Evolutionary conservation across 2,329 filamentous ascomycete genomes (phyloP), one percentile per base, ranked within the genome.

Genomic region (Leptographium galeiforme): DNA sequence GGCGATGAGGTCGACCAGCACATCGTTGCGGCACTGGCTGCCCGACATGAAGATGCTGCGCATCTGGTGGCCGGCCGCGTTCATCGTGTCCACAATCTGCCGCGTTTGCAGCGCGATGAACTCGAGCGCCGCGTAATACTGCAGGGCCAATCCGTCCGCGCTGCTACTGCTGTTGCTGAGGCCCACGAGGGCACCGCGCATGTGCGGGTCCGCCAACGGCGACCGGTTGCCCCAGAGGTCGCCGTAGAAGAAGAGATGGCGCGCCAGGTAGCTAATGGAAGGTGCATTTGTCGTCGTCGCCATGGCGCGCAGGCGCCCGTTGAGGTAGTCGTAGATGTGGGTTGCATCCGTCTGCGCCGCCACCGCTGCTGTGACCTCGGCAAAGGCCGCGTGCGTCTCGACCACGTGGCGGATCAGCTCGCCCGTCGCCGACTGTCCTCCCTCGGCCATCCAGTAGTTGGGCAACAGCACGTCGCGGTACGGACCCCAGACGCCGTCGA

Each of bases 211-310:
- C 5, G 93, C 91, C 55, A 98, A 79, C 1, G 93, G 93, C 19
- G 89, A 95, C 43, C 93, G 84, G 72, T 98, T 98, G 57, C 93
- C 93, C 78, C 94, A 97, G 5, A 97, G 77, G 65, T 98, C 93
- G 58, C 93, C 93, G 67, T 98, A 98, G 74, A 98, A 94, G 80
- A 98, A 98, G 72, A 95, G 86, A 69, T 98, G 91, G 10, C 91
- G 87, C 13, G 83, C 89, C 2, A 98, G 76, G 68, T 90, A 94
- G 18, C 88, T 84, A 57, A 97, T 78, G 51, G 81, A 82, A 0
- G 90, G 90, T 2, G 88, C 88, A 2, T 76, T 72, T 30, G 72
- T 69, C 62, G 82, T 82, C 61, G 84, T 77, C 30, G 78, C 78
- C 74, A 97, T 77, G 61, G 88, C 82, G 56, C 82, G 79, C 12